Base-by-base conservation (phyloP, 31 red algal species). In the Bonnemaisonia californica region DNA sequence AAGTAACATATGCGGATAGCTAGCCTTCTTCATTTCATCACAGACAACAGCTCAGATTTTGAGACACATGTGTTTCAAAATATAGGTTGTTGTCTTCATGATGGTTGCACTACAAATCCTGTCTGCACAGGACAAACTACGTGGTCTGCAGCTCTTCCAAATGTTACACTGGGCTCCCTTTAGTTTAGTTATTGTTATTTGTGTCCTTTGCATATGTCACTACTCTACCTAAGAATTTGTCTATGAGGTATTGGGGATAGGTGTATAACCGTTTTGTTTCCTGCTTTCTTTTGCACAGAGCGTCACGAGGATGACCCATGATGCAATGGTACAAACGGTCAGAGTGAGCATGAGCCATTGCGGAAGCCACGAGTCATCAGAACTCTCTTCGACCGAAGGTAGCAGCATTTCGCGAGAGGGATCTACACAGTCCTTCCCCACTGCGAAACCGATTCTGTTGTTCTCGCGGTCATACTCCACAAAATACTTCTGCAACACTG, bases 391-490 rank as follows among this genome's bases (percentile, higher is more conserved):
- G 27, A 18, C 28, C 4, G 35, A 34, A 56, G 36, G 40, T 82
- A 36, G 41, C 8, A 48, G 16, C 33, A 57, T 34, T 22, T 58
- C 56, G 19, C 21, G 24, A 24, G 77, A 57, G 3, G 72, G 62
- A 69, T 87, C 61, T 41, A 71, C 29, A 47, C 88, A 91, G 27
- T 84, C 55, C 1, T 28, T 77, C 23, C 77, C 74, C 31, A 68
- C 57, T 23, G 94, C 94, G 73, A 96, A 96, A 9, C 94, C 94
- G 41, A 96, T 30, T 38, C 94, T 82, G 30, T 79, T 69, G 41
- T 92, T 87, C 32, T 85, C 88, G 54, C 94, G 82, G 54, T 96
- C 94, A 62, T 91, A 96, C 56, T 92, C 89, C 13, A 91, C 86
- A 31, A 85, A 91, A 57, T 92, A 96, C 71, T 81, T 85, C 47